Conservation (phyloP, 2,329 filamentous ascomycete species). For the Ceratocystis albifundus region DNA sequence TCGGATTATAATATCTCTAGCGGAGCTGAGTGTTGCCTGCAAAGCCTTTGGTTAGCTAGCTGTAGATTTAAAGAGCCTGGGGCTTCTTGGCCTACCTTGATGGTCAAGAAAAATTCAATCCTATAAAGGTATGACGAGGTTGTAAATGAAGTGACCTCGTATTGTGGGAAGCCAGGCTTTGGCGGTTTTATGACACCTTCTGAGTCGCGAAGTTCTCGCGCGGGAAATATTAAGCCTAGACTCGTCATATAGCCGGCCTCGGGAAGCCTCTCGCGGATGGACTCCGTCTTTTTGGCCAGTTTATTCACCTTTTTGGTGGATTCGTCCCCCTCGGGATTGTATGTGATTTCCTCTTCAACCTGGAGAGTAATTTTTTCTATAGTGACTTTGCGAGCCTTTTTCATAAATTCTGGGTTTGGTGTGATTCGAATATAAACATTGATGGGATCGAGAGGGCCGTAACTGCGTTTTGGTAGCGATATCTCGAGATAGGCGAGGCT, state of each 20-base stretch:
- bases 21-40: slow-evolving; percentile 51
- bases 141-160: slow-evolving; percentile 81
- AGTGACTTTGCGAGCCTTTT: slow-evolving; percentile 80
- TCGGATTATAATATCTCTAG: slow-evolving; percentile 75
- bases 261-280: slow-evolving; percentile 71
- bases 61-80: slow-evolving; percentile 20
- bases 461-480: slow-evolving; percentile 89
- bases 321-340: slow-evolving; percentile 93
- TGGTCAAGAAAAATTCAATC: slow-evolving; percentile 90
- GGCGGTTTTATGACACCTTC: slow-evolving; percentile 80
- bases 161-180: slow-evolving; percentile 78
- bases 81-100: slow-evolving; percentile 56
- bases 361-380: slow-evolving; percentile 88
- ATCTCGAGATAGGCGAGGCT: slow-evolving; percentile 86
- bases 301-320: slow-evolving; percentile 81
- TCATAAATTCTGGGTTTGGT: slow-evolving; percentile 83
- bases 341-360: slow-evolving; percentile 98
- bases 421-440: slow-evolving; percentile 91
- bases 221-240: slow-evolving; percentile 78
- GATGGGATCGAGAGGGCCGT: slow-evolving; percentile 87
- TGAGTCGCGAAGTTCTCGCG: slow-evolving; percentile 72
- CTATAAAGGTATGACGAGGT: slow-evolving; percentile 92
- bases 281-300: slow-evolving; percentile 70
- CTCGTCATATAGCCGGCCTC: slow-evolving; percentile 90
- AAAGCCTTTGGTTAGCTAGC: slow-evolving; percentile 51